Evolutionary conservation across 768 basidiomycete genomes (phyloP).

Genomic region (Clathrus columnatus): DNA sequence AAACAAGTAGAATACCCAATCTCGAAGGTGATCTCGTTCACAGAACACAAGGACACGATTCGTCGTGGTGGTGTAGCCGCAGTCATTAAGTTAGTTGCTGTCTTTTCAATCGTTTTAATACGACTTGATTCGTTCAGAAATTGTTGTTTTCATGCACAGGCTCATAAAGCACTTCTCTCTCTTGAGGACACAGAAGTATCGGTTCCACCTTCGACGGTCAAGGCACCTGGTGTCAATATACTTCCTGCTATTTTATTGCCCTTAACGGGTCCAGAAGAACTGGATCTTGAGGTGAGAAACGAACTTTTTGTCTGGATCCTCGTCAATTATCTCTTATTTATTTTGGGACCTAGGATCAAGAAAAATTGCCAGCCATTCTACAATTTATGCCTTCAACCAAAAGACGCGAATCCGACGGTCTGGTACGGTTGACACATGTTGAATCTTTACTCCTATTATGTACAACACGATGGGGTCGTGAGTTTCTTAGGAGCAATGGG

Average conservation of each 20-base stretch:
- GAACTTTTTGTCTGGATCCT: neutral
- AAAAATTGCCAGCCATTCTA: conserved; percentile 70
- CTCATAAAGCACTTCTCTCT: conserved; percentile 63
- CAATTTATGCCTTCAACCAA: conserved; percentile 88
- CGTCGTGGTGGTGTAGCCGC: conserved; percentile 82
- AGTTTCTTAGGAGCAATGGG: conserved; percentile 68
- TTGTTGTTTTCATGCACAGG: conserved; percentile 60
- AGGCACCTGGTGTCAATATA: conserved; percentile 72
- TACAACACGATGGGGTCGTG: conserved; percentile 82
- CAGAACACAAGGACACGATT: conserved; percentile 81
- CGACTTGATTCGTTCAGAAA: conserved; percentile 43
- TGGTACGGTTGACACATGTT: conserved; percentile 72
- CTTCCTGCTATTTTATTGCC: conserved; percentile 83
- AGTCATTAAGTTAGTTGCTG: conserved; percentile 63
- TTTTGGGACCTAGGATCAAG: conserved; percentile 57
- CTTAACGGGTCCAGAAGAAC: conserved; percentile 90
- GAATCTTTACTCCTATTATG: conserved; percentile 85
- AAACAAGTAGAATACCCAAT: conserved; percentile 65
- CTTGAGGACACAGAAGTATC: conserved; percentile 49
- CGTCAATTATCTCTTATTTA: neutral
- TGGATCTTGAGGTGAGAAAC: conserved; percentile 69
- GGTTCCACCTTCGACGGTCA: conserved; percentile 47
- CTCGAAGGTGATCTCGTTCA: conserved; percentile 74
- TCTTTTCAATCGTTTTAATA: neutral
- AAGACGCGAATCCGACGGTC: conserved; percentile 67